These are phyloP conservation scores for Cardamine resedifolia DNA, from an alignment of 345 rosid genomes.

Conservation along the genomic window DNA sequence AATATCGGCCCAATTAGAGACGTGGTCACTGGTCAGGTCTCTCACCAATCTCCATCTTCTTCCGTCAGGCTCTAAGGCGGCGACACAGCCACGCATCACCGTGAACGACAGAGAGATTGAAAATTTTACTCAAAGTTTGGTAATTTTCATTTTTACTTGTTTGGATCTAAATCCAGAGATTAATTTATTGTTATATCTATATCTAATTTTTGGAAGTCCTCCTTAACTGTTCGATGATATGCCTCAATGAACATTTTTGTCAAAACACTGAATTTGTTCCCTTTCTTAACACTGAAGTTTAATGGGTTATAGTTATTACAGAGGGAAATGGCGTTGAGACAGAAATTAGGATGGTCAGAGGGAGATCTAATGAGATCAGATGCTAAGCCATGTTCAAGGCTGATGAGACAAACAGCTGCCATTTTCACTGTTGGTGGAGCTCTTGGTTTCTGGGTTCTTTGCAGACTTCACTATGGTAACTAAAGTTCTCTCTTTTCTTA, in stretches of 20 bases:
- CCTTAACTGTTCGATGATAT: slow-evolving; percentile 38
- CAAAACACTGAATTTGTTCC: background rate
- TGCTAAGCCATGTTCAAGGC: slow-evolving; percentile 72
- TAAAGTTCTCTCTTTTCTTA: slow-evolving; percentile 4
- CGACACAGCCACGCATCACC: background rate
- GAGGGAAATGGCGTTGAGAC: slow-evolving; percentile 63
- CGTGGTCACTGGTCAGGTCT: background rate
- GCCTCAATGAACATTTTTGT: background rate
- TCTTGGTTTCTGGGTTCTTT: slow-evolving; percentile 82
- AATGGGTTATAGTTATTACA: background rate
- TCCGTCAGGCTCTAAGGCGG: background rate
- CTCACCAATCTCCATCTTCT: background rate
- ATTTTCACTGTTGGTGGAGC: slow-evolving; percentile 75
- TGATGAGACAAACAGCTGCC: slow-evolving; percentile 80
- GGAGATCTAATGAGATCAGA: slow-evolving; percentile 85
- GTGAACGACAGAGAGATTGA: background rate
- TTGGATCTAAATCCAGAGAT: background rate
- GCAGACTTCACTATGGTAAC: slow-evolving; percentile 73
- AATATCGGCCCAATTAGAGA: background rate
- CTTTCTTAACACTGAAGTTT: background rate
- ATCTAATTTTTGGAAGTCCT: background rate
- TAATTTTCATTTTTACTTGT: background rate
- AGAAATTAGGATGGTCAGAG: slow-evolving; percentile 63
- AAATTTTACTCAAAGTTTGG: background rate
- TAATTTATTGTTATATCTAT: background rate